Evolutionary conservation across 257 asterid genomes (phyloP).

Genomic region (Plantago ovata): DNA sequence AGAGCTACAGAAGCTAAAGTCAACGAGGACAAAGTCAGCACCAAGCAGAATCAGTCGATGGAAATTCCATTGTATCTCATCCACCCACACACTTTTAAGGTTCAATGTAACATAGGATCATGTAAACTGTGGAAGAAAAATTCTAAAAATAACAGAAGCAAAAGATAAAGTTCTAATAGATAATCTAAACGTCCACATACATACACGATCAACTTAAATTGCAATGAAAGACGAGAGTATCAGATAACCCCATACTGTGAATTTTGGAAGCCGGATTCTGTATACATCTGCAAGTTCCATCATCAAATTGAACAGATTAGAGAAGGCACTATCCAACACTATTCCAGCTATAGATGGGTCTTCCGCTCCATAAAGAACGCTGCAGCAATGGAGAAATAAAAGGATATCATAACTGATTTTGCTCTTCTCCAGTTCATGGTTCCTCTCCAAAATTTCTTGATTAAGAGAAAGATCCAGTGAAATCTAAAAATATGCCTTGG

Average conservation of each 20-base stretch:
- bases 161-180: background rate
- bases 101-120: background rate
- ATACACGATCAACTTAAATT: background rate
- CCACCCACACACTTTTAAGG: background rate
- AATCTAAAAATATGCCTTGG: too few species aligned
- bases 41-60: background rate
- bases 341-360: slow-evolving; percentile 99
- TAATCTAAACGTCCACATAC: background rate
- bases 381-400: slow-evolving; percentile 34
- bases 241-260: slow-evolving; percentile 52
- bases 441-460: background rate
- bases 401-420: slow-evolving; percentile 15
- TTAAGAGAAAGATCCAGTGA: too few species aligned
- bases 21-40: background rate
- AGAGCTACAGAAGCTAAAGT: background rate
- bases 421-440: background rate
- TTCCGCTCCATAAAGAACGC: slow-evolving; percentile 98
- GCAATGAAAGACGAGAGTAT: background rate
- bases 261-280: slow-evolving; percentile 92
- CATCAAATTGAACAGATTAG: slow-evolving; percentile 91
- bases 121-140: background rate
- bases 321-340: slow-evolving; percentile 98
- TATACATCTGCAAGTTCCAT: slow-evolving; percentile 96
- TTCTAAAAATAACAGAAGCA: background rate
- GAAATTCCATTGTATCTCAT: background rate